A percentile compares a stretch with the other conserved stretches of the same genome.
Conservation (phyloP, 345 rosid species). For the Crucihimalaya himalaica region DNA sequence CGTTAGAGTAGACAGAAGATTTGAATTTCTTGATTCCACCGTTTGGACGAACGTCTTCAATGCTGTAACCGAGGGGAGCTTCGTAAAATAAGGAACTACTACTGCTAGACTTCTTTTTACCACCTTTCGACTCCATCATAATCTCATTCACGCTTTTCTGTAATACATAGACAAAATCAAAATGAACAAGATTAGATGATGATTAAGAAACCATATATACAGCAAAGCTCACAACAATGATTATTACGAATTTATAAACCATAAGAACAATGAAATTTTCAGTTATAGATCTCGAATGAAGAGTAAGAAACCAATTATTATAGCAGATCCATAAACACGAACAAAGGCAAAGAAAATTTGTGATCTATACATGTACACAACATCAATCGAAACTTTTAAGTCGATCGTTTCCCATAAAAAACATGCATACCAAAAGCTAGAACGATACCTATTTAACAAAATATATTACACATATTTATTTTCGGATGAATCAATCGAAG, state of each 20-base stretch:
- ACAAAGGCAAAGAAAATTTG: too few species aligned
- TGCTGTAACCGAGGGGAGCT: constrained; percentile 99
- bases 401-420: too few species aligned
- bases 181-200: neutral
- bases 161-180: neutral
- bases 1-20: constrained; percentile 96
- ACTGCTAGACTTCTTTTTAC: constrained; percentile 86
- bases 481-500: neutral
- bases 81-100: constrained; percentile 78
- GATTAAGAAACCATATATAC: neutral
- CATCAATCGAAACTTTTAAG: too few species aligned
- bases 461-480: too few species aligned
- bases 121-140: constrained; percentile 96
- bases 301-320: too few species aligned
- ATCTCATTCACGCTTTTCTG: constrained; percentile 68
- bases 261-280: too few species aligned
- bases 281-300: too few species aligned
- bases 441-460: too few species aligned
- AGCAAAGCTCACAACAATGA: neutral
- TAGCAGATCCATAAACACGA: too few species aligned
- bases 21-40: constrained; percentile 99
- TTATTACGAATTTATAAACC: neutral
- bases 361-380: too few species aligned
- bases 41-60: constrained; percentile 94
- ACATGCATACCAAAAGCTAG: too few species aligned